Conservation (phyloP, 2,329 filamentous ascomycete species). For the Dothistroma septosporum region DNA sequence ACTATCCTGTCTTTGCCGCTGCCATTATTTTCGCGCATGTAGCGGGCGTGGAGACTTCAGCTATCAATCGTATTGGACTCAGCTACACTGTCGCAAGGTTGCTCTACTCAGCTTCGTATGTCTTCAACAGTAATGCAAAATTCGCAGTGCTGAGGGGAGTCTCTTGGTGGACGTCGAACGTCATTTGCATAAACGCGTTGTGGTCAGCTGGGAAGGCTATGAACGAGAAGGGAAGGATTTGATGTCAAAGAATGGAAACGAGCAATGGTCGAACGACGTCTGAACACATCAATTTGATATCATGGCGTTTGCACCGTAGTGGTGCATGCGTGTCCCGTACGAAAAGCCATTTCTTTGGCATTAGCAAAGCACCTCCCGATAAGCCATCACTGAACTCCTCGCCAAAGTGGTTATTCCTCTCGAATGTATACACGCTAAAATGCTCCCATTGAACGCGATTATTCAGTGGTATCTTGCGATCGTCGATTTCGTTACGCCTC, state of each 20-base stretch:
- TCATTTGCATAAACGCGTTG: slow-evolving; percentile 39
- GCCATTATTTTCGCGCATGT: slow-evolving; percentile 41
- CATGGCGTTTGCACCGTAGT: background rate
- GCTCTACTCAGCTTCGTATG: slow-evolving; percentile 41
- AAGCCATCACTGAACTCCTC: background rate
- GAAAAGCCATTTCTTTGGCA: background rate
- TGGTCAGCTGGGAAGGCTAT: slow-evolving; percentile 35
- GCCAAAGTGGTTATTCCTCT: background rate
- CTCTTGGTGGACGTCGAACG: slow-evolving; percentile 45
- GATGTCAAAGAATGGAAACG: background rate
- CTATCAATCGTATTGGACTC: slow-evolving; percentile 40
- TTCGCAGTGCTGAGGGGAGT: slow-evolving; percentile 38
- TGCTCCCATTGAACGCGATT: background rate
- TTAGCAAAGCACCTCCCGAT: background rate
- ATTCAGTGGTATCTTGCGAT: background rate
- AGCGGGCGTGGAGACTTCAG: slow-evolving; percentile 36
- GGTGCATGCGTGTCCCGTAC: background rate
- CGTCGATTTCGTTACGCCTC: background rate
- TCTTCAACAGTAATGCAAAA: slow-evolving; percentile 36
- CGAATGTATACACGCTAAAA: slow-evolving; percentile 1
- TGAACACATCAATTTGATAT: background rate
- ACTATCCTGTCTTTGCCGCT: slow-evolving; percentile 39
- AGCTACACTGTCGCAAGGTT: slow-evolving; percentile 42
- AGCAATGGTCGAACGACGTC: background rate
- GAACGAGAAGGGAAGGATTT: slow-evolving; percentile 12